Evolutionary conservation across 2,329 filamentous ascomycete genomes (phyloP).

Genomic region (Pseudogymnoascus sp.): DNA sequence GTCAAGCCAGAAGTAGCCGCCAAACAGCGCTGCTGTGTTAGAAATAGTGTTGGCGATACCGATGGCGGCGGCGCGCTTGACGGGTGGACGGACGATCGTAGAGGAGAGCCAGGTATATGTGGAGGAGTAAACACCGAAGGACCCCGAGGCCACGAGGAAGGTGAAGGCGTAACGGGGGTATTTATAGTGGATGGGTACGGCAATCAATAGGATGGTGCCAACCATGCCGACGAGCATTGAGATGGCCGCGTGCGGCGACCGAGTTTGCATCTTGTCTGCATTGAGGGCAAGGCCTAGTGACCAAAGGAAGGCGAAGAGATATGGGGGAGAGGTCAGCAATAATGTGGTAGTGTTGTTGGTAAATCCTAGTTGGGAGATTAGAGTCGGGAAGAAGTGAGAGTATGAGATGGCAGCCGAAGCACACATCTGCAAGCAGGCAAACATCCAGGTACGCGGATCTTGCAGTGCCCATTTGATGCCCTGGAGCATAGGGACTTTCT

Average conservation of each 20-base stretch:
- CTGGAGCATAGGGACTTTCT: neutral
- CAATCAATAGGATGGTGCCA: conserved; percentile 14
- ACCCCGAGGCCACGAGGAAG: conserved; percentile 9
- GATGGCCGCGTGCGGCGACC: conserved; percentile 16
- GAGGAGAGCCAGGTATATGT: conserved; percentile 16
- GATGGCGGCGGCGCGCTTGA: conserved; percentile 18
- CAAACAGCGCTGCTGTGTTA: conserved; percentile 19
- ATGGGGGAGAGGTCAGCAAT: conserved; percentile 12
- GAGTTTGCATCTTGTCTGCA: conserved; percentile 17
- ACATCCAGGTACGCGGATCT: conserved; percentile 6
- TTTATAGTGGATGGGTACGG: neutral
- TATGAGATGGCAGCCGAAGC: conserved; percentile 4
- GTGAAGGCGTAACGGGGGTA: conserved; percentile 17
- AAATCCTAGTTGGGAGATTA: conserved; percentile 14
- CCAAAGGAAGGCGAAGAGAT: conserved; percentile 15
- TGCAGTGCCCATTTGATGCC: neutral
- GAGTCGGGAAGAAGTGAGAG: conserved; percentile 14
- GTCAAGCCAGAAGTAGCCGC: conserved; percentile 19
- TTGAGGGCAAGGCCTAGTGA: neutral
- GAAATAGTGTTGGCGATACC: conserved; percentile 16
- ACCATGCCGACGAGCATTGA: conserved; percentile 15
- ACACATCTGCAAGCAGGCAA: conserved; percentile 4
- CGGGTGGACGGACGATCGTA: conserved; percentile 1
- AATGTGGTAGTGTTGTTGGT: conserved; percentile 13
- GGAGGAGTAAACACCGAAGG: conserved; percentile 15